Evolutionary conservation across 2,329 filamentous ascomycete species (phyloP).

Genomic region (Bipolaris cookei): DNA sequence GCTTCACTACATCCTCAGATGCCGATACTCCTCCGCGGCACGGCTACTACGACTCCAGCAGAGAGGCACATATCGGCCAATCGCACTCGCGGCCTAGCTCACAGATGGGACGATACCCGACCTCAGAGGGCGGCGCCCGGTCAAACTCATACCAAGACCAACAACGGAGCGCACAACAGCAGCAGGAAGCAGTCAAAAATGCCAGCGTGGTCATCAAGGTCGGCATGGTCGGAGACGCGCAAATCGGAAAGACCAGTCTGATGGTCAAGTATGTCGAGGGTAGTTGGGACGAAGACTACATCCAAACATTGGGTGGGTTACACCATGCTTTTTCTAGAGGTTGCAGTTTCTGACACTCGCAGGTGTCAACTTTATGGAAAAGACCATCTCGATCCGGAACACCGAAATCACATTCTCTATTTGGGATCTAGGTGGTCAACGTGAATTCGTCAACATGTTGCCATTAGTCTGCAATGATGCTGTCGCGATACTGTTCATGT

Average conservation of each 20-base stretch:
- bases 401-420: conserved; percentile 99
- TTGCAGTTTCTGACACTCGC: conserved; percentile 25
- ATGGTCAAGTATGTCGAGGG: conserved; percentile 99
- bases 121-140: conserved; percentile 52
- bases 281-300: conserved; percentile 99
- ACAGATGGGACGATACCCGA: conserved; percentile 55
- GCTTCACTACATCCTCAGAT: conserved; percentile 56
- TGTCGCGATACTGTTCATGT: conserved; percentile 99
- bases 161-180: conserved; percentile 51
- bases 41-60: conserved; percentile 41
- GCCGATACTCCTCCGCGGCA: conserved; percentile 53
- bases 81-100: conserved; percentile 57
- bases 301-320: conserved; percentile 82
- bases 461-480: conserved; percentile 99
- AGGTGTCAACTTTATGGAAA: conserved; percentile 99
- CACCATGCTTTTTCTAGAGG: not conserved
- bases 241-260: conserved; percentile 97
- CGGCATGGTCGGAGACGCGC: conserved; percentile 98
- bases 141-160: conserved; percentile 56
- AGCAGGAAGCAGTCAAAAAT: conserved; percentile 54
- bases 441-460: conserved; percentile 99
- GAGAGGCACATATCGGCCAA: conserved; percentile 46
- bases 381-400: conserved; percentile 98
- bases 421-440: conserved; percentile 96
- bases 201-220: conserved; percentile 94